These are phyloP conservation scores for Pseudogymnoascus sp. DNA, from an alignment of 2,329 filamentous ascomycete genomes.

Conservation along the genomic window DNA sequence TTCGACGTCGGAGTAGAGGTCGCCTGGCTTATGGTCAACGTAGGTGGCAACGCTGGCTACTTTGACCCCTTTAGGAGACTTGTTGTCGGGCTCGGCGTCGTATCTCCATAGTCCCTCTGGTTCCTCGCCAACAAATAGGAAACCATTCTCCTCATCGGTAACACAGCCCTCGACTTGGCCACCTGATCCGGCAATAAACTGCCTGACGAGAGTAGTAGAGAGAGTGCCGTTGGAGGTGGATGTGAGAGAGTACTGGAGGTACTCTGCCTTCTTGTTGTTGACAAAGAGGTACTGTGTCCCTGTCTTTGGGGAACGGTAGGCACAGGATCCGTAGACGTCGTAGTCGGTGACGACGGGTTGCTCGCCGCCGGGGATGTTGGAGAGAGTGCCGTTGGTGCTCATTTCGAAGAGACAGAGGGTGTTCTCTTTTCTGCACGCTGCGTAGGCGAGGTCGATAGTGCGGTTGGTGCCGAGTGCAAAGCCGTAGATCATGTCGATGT, in stretches of 20 bases:
- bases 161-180: slow-evolving; percentile 49
- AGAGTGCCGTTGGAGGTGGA: slow-evolving; percentile 35
- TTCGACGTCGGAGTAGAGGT: slow-evolving; percentile 45
- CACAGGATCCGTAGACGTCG: slow-evolving; percentile 44
- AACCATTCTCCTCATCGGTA: slow-evolving; percentile 42
- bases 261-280: slow-evolving; percentile 45
- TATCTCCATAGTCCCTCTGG: slow-evolving; percentile 45
- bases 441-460: slow-evolving; percentile 40
- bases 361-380: slow-evolving; percentile 35
- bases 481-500: slow-evolving; percentile 46
- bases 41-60: slow-evolving; percentile 34
- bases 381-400: slow-evolving; percentile 36
- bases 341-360: slow-evolving; percentile 40
- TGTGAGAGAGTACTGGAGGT: slow-evolving; percentile 44
- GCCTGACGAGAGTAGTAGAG: slow-evolving; percentile 40
- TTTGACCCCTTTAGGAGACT: slow-evolving; percentile 26
- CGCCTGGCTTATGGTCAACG: slow-evolving; percentile 28
- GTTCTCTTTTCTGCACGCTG: slow-evolving; percentile 43
- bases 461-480: slow-evolving; percentile 35
- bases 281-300: slow-evolving; percentile 46
- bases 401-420: slow-evolving; percentile 46
- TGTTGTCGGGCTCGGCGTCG: slow-evolving; percentile 39
- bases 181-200: slow-evolving; percentile 42
- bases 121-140: slow-evolving; percentile 45
- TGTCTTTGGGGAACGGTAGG: slow-evolving; percentile 39